These are phyloP conservation scores for Leccinum boreale DNA, from an alignment of 768 basidiomycete species.

Conservation along the genomic window DNA sequence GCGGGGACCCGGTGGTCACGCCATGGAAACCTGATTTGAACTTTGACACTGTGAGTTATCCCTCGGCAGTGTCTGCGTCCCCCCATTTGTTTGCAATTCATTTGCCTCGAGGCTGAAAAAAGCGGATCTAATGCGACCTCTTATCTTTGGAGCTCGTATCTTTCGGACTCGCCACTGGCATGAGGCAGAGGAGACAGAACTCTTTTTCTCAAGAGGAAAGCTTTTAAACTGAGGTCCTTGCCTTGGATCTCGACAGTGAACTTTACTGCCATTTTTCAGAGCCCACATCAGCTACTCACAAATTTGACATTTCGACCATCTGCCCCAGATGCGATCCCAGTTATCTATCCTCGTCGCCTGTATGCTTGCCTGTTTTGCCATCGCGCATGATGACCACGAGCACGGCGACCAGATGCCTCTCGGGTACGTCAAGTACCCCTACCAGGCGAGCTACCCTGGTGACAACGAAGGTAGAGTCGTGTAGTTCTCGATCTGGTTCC, in stretches of 20 bases:
- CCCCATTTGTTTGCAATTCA: background rate
- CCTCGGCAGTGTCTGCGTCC: background rate
- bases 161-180: conserved; percentile 16
- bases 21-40: background rate
- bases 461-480: conserved; percentile 51
- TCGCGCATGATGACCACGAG: conserved; percentile 39
- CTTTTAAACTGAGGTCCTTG: conserved; percentile 14
- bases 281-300: background rate
- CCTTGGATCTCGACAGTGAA: background rate
- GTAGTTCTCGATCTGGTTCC: background rate
- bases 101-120: conserved; percentile 51
- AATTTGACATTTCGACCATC: background rate
- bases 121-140: background rate
- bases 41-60: conserved; percentile 7
- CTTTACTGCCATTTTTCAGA: background rate
- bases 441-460: conserved; percentile 51
- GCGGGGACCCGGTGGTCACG: too few relatives aligned
- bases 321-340: conserved; percentile 22
- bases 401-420: conserved; percentile 58
- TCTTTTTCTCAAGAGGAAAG: conserved; percentile 27
- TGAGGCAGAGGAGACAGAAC: conserved; percentile 13
- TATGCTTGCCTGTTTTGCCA: conserved; percentile 24
- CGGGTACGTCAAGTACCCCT: conserved; percentile 65
- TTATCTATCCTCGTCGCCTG: conserved; percentile 24
- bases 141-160: conserved; percentile 16